Evolutionary conservation across 106 monocot genomes (phyloP).

Genomic region (Ottelia alismoides): DNA sequence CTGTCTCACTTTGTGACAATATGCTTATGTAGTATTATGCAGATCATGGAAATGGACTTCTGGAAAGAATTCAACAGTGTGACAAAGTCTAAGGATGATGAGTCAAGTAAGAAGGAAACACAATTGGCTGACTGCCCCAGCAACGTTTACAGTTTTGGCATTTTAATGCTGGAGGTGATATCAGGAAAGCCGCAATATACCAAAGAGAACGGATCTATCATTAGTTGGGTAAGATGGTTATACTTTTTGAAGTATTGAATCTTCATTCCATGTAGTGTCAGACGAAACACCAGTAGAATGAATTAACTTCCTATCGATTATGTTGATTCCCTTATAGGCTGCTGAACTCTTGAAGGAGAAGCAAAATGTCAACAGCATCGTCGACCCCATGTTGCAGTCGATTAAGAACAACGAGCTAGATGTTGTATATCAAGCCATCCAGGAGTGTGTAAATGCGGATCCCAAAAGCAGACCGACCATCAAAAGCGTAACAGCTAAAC

Average conservation of each 20-base stretch:
- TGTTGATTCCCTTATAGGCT: slow-evolving; percentile 26
- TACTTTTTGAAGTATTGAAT: neutral
- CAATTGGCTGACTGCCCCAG: slow-evolving; percentile 6
- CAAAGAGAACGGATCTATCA: slow-evolving; percentile 36
- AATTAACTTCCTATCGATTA: neutral
- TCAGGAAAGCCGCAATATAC: slow-evolving; percentile 45
- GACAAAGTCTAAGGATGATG: slow-evolving; percentile 16
- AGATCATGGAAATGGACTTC: slow-evolving; percentile 33
- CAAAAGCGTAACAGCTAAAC: slow-evolving; percentile 25
- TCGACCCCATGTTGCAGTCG: slow-evolving; percentile 50
- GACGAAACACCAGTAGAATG: too few relatives aligned
- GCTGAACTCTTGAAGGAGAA: slow-evolving; percentile 36
- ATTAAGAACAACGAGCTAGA: slow-evolving; percentile 40
- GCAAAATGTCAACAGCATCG: slow-evolving; percentile 19
- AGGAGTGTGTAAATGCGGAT: slow-evolving; percentile 45
- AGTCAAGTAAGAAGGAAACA: slow-evolving; percentile 1
- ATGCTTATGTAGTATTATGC: slow-evolving; percentile 4
- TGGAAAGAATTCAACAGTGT: slow-evolving; percentile 23
- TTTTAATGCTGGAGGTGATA: slow-evolving; percentile 68
- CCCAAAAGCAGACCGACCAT: slow-evolving; percentile 43
- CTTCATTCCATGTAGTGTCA: neutral
- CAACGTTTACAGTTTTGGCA: slow-evolving; percentile 70
- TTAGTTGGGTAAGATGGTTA: slow-evolving; percentile 33
- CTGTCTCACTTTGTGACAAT: neutral
- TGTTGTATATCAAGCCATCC: slow-evolving; percentile 43